Conservation (phyloP, 1,139 yeast species). For the Pichiaceae sp. region DNA sequence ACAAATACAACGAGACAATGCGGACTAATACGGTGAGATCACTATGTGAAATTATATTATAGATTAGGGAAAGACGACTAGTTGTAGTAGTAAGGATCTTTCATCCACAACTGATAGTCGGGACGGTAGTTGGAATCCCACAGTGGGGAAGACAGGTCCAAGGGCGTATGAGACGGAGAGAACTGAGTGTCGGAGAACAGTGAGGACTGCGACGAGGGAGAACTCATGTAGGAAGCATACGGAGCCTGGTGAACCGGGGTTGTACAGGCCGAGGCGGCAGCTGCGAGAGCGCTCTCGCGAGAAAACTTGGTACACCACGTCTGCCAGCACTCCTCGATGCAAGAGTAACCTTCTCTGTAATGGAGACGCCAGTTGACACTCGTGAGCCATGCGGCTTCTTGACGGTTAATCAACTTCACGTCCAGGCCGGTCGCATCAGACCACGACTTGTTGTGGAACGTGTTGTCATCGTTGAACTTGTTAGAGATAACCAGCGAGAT, state of each 20-base stretch:
- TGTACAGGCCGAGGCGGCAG: background rate
- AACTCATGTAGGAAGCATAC: background rate
- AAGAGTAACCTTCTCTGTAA: constrained; percentile 20
- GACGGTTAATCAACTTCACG: constrained; percentile 47
- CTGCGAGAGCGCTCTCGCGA: background rate
- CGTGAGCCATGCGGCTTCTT: constrained; percentile 71
- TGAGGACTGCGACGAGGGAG: background rate
- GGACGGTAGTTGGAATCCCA: background rate
- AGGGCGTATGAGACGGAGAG: background rate
- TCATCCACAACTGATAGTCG: background rate
- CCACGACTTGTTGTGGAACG: constrained; percentile 94
- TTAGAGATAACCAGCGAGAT: constrained; percentile 77
- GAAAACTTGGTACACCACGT: constrained; percentile 25
- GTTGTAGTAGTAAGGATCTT: background rate
- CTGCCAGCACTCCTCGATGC: constrained; percentile 26
- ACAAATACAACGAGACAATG: too few relatives aligned
- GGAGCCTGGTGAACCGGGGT: background rate
- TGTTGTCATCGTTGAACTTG: constrained; percentile 93
- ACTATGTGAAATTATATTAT: too few relatives aligned
- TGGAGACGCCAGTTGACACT: constrained; percentile 38
- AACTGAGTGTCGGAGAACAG: background rate
- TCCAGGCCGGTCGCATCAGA: constrained; percentile 84
- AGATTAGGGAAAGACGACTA: too few relatives aligned
- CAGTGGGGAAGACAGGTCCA: background rate
- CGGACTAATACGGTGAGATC: too few relatives aligned